Evolutionary conservation across 2,329 filamentous ascomycete genomes (phyloP), one percentile per base, ranked within the genome.

Genomic region (Pseudocercospora macadamiae): DNA sequence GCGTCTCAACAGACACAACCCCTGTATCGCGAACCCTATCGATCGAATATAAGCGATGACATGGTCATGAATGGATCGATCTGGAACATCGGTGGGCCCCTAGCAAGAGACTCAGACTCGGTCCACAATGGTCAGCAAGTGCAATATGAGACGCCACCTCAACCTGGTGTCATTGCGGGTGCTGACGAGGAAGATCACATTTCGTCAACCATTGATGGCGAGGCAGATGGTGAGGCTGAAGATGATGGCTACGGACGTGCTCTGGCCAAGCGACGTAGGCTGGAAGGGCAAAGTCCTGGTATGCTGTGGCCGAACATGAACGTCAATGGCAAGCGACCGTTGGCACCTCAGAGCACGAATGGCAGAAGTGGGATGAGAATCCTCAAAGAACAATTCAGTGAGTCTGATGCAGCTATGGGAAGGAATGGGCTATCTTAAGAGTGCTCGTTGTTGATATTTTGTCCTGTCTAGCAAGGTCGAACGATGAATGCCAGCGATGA

Each of bases 331-430:
- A 68, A 67, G 44, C 56, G 66, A 28, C 61, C 64, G 8, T 26
- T 59, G 21, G 57, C 51, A 19, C n/a, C 59, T 3, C 37, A 55
- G 5, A 96, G 89, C 1, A 73, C 79, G 3, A 30, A 19, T 51
- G 3, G 32, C 25, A 32, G 51, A 19, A 42, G 51, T 39, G 51
- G 34, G n/a, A 37, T 26, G 12, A 28, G 51, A 16, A 28, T 53
- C 9, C 21, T 42, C 19, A 39, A 53, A 28, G 51, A 53, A 34
- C 51, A 53, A 6, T 53, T 42, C 32, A 37, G 10, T 42, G 51
- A 42, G 32, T 21, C 47, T 34, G 26, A 30, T 18, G 26, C n/a
- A 49, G 26, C 16, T n/a, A 21, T 16, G 26, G 16, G 25, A 30
- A 49, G 47, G 19, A 49, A 49, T 28, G 26, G 47, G 16, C 47